A percentile compares a stretch with the other conserved stretches of the same genome.
Conservation (phyloP, 495 filamentous ascomycete species). For the Neurospora sp. region DNA sequence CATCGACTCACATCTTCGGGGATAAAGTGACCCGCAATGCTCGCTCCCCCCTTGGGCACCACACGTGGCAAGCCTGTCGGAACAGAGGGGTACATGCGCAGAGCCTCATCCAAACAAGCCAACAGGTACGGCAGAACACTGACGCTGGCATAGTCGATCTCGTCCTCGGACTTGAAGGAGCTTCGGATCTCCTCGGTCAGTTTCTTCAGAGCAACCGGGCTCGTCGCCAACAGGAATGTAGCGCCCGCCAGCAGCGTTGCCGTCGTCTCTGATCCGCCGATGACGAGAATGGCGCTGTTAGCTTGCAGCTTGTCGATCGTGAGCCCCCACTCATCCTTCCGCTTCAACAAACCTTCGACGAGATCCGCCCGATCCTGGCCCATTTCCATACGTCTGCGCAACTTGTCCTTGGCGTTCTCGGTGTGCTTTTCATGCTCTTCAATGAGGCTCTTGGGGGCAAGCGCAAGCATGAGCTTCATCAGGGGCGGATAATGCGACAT, state of each 20-base stretch:
- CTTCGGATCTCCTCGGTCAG: conserved; percentile 41
- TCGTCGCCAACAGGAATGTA: conserved; percentile 41
- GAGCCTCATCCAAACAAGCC: conserved; percentile 46
- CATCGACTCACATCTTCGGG: conserved; percentile 26
- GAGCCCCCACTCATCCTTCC: conserved; percentile 35
- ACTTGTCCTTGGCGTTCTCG: conserved; percentile 26
- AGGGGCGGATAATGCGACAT: conserved; percentile 20
- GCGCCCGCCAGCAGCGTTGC: conserved; percentile 45
- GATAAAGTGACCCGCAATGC: conserved; percentile 37
- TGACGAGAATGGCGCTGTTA: conserved; percentile 35
- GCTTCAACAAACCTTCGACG: conserved; percentile 40
- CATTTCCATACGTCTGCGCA: conserved; percentile 31
- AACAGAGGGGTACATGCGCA: conserved; percentile 51
- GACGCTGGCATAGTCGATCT: conserved; percentile 43
- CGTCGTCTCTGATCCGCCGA: conserved; percentile 53
- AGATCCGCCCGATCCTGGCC: conserved; percentile 34
- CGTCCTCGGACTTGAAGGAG: conserved; percentile 36
- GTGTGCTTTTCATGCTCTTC: conserved; percentile 27
- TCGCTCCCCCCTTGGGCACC: conserved; percentile 34
- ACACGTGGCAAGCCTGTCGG: conserved; percentile 36
- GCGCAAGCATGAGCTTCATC: conserved; percentile 14
- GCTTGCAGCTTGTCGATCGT: conserved; percentile 27
- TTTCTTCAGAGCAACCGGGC: conserved; percentile 32
- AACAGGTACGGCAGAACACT: conserved; percentile 42
- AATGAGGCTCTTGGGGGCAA: conserved; percentile 14